Evolutionary conservation across 345 rosid species (phyloP), one percentile per base, ranked within the genome.

Genomic region (Theobroma cacao): DNA sequence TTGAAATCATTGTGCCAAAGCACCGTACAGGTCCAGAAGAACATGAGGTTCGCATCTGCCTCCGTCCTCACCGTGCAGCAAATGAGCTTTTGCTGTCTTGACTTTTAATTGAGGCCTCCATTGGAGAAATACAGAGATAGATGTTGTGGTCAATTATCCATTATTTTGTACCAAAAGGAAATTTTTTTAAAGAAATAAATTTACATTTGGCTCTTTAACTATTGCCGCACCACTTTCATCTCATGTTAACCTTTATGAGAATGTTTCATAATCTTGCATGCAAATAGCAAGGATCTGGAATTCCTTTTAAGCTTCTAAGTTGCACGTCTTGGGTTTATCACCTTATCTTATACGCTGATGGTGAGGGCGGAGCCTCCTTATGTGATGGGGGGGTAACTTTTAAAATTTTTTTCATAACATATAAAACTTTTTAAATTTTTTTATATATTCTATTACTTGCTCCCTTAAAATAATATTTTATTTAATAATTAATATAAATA

Each of bases 1-100:
- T 96, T 59, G 98, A 96, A 89, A 91, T 96, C 63, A 86, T 94
- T 80, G 97, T 96, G 81, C 99, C 99, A 5, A 96, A 94, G 80
- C 91, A 88, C 24, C 94, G 94, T 17, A 86, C 81, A 33, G 99
- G 99, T 24, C 95, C 93, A 4, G 99, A 94, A 87, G 99, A 96
- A 82, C 99, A 94, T 15, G 99, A 94, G 85, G 98, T 96, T 52
- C 94, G 91, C 1, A 97, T 95, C 65, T 95, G 97, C 87, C 91
- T 93, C 34, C 94, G 99, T 33, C 92, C 98, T 20, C 85, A 86
- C 75, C 91, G 89, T 30, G 90, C 91, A 73, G 90, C 84, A 80
- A 88, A 86, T 52, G 98, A 89, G 76, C 92, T 91, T 61, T 81
- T 89, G 90, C 85, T 93, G 81, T 90, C 98, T 7, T 91, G 87